Evolutionary conservation across 345 rosid species (phyloP).

Genomic region (Abelmoschus esculentus): DNA sequence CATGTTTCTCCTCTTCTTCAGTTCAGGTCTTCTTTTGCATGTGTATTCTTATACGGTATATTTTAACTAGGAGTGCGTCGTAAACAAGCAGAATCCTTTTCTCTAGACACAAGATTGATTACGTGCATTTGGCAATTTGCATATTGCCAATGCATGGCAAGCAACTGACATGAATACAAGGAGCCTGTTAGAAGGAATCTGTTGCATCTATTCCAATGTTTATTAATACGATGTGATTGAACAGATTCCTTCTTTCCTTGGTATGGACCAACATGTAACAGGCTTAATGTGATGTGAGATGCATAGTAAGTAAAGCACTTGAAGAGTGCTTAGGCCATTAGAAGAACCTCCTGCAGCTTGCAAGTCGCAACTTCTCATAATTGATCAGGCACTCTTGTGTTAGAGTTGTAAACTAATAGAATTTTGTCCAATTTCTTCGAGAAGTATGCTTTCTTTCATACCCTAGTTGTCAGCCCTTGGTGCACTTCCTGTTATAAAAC

Average conservation of each 20-base stretch:
- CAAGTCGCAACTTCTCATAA: neutral
- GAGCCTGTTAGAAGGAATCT: neutral
- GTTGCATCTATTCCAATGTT: neutral
- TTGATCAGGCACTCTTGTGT: neutral
- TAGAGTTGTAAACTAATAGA: neutral
- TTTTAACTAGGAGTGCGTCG: neutral
- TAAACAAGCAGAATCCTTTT: neutral
- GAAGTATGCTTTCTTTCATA: neutral
- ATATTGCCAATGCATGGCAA: neutral
- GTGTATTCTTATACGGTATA: neutral
- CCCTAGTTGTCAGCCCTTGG: neutral
- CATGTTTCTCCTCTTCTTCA: neutral
- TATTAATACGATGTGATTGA: no score
- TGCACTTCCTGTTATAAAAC: neutral
- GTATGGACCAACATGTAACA: neutral
- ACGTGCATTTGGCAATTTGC: no score
- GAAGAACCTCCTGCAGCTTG: neutral
- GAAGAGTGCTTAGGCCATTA: neutral
- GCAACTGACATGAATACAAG: neutral
- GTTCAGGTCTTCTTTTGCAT: neutral
- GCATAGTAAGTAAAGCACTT: neutral
- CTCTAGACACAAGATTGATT: neutral
- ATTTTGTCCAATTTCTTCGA: neutral
- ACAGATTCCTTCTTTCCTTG: no score
- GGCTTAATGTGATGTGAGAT: neutral